Percentiles rank a stretch among this genome's conserved stretches.
phyloP scores from a whole-genome alignment of 768 basidiomycete species.

The Boletus rubroflammeus region DNA sequence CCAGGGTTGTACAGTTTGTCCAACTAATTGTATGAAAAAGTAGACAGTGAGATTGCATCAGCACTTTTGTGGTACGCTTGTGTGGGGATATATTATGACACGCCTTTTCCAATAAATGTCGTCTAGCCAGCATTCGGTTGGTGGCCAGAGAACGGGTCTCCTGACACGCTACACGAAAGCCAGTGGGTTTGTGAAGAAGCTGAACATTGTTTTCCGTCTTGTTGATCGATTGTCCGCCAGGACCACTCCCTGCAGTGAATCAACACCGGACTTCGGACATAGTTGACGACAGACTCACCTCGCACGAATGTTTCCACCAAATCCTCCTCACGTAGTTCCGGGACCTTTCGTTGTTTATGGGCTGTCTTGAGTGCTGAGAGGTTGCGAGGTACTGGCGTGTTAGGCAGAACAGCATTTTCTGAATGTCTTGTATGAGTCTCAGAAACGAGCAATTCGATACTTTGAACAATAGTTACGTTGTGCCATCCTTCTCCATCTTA shows the following conservation, averaged over 20 bases:
- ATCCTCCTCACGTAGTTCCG: slow-evolving; percentile 73
- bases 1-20: slow-evolving; percentile 74
- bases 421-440: slow-evolving; percentile 24
- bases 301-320: slow-evolving; percentile 85
- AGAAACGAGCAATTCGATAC: slow-evolving; percentile 31
- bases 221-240: slow-evolving; percentile 96
- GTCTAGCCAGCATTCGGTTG: slow-evolving; percentile 77
- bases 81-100: slow-evolving; percentile 34
- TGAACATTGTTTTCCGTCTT: slow-evolving; percentile 93
- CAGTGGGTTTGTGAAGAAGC: slow-evolving; percentile 83
- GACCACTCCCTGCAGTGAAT: slow-evolving; percentile 66
- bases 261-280: neutral
- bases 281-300: slow-evolving; percentile 44
- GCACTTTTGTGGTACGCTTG: slow-evolving; percentile 8
- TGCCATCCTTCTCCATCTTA: slow-evolving; percentile 38
- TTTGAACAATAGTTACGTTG: slow-evolving; percentile 22
- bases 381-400: slow-evolving; percentile 36
- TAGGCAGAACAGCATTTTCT: slow-evolving; percentile 33
- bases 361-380: slow-evolving; percentile 73
- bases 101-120: slow-evolving; percentile 72
- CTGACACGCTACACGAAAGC: slow-evolving; percentile 83
- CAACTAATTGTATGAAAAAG: slow-evolving; percentile 42
- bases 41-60: slow-evolving; percentile 14
- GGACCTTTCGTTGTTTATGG: slow-evolving; percentile 58
- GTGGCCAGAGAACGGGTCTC: slow-evolving; percentile 79